Conservation (phyloP, 2,329 filamentous ascomycete species). For the Fusarium sp. region DNA sequence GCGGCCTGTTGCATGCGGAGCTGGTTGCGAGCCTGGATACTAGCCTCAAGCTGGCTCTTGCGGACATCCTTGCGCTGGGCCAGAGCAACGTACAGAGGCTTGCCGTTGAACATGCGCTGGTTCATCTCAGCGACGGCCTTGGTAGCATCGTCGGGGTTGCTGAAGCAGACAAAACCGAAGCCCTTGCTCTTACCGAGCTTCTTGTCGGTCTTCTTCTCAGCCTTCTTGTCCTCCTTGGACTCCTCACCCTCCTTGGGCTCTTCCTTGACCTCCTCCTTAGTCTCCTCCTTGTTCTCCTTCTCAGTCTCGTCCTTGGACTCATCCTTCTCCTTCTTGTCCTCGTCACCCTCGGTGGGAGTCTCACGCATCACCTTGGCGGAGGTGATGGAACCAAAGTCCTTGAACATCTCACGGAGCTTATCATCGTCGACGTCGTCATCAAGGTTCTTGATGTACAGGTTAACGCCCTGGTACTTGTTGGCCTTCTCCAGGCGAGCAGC, state of each 20-base stretch:
- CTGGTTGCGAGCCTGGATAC: slow-evolving; percentile 98
- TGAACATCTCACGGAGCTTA: slow-evolving; percentile 94
- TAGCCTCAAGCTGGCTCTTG: slow-evolving; percentile 98
- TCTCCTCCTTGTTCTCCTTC: slow-evolving; percentile 59
- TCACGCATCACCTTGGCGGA: slow-evolving; percentile 99
- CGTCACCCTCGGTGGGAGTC: slow-evolving; percentile 65
- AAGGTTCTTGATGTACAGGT: slow-evolving; percentile 99
- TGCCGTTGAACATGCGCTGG: slow-evolving; percentile 97
- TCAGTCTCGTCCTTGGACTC: slow-evolving; percentile 60
- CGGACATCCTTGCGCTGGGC: slow-evolving; percentile 99
- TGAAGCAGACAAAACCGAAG: slow-evolving; percentile 99
- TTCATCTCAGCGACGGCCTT: slow-evolving; percentile 99
- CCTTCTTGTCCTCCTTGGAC: slow-evolving; percentile 65
- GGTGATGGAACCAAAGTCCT: slow-evolving; percentile 92
- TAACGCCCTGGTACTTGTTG: slow-evolving; percentile 99
- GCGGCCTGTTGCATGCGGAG: slow-evolving; percentile 98
- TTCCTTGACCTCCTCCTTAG: slow-evolving; percentile 62
- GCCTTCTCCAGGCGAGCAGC: slow-evolving; percentile 97
- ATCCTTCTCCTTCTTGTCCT: slow-evolving; percentile 65
- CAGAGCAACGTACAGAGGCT: slow-evolving; percentile 97
- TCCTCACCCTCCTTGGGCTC: slow-evolving; percentile 61
- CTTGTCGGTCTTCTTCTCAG: slow-evolving; percentile 68
- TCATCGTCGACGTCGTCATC: slow-evolving; percentile 98
- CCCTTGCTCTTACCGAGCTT: slow-evolving; percentile 98
- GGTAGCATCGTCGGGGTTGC: slow-evolving; percentile 98